These are phyloP conservation scores for Linum lewisii DNA, from an alignment of 345 rosid genomes.

Conservation along the genomic window DNA sequence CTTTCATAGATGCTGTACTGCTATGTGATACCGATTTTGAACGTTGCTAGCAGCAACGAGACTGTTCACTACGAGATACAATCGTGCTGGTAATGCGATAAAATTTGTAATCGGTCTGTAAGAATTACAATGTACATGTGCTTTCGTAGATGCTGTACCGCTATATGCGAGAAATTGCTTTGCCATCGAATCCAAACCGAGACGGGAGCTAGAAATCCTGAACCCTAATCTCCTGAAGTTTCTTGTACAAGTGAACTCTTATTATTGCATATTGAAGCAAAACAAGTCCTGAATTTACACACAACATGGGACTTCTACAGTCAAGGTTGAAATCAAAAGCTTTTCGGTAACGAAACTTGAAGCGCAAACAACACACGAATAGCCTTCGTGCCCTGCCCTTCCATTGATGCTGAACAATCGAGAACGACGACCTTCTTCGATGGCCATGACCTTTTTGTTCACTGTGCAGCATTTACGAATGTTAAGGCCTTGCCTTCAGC, in stretches of 20 bases:
- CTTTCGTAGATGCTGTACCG: too few relatives aligned
- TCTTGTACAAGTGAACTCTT: not conserved
- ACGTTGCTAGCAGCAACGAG: not conserved
- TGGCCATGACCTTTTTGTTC: constrained; percentile 7
- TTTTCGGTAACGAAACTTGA: too few relatives aligned
- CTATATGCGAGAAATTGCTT: too few relatives aligned
- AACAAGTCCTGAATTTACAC: constrained; percentile 11
- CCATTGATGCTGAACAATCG: not conserved
- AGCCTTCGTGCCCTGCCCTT: not conserved
- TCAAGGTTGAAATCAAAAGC: not conserved
- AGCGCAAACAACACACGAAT: not conserved
- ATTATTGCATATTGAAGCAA: not conserved
- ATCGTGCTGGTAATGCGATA: too few relatives aligned
- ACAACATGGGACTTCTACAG: constrained; percentile 10
- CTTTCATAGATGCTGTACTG: too few relatives aligned
- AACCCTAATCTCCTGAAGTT: too few relatives aligned
- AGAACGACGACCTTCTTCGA: constrained; percentile 1
- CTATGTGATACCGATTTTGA: not conserved
- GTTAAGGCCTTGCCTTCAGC: constrained; percentile 13
- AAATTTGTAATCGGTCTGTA: too few relatives aligned
- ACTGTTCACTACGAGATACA: too few relatives aligned
- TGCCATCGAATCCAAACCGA: too few relatives aligned
- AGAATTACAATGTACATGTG: too few relatives aligned
- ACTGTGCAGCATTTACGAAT: not conserved
- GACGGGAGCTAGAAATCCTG: too few relatives aligned